phyloP scores from a whole-genome alignment of 495 filamentous ascomycete species.

The Trichocladium uniseriatum region DNA sequence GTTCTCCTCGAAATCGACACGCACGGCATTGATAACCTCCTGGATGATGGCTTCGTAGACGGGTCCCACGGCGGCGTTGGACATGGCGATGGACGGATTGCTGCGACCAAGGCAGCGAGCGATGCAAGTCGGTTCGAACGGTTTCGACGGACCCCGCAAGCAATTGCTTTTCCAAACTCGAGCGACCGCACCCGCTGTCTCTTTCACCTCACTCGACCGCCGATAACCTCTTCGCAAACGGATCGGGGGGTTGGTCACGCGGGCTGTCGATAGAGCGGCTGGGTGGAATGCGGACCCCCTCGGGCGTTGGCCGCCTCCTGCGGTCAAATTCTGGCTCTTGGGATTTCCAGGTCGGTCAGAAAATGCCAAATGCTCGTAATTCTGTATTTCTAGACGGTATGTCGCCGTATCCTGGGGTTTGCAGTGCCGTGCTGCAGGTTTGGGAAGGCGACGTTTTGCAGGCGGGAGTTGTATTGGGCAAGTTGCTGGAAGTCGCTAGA shows the following conservation, averaged over 20 bases:
- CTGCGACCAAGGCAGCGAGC: background rate
- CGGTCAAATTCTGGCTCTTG: slow-evolving; percentile 1
- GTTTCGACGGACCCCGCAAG: background rate
- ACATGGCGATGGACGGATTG: slow-evolving; percentile 34
- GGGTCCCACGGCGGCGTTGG: slow-evolving; percentile 50
- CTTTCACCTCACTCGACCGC: background rate
- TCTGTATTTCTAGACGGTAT: slow-evolving; percentile 22
- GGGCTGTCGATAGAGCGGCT: slow-evolving; percentile 1
- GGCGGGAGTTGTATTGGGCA: slow-evolving; percentile 26
- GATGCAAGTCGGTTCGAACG: background rate
- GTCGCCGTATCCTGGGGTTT: slow-evolving; percentile 15
- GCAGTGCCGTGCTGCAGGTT: slow-evolving; percentile 22
- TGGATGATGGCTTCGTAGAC: slow-evolving; percentile 87
- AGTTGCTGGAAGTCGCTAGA: slow-evolving; percentile 18
- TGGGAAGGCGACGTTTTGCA: slow-evolving; percentile 17
- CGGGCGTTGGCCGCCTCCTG: slow-evolving; percentile 3
- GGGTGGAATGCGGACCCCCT: slow-evolving; percentile 8
- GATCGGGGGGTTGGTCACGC: background rate
- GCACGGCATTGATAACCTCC: slow-evolving; percentile 77
- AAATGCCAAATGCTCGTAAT: slow-evolving; percentile 9
- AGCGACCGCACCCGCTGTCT: too few species aligned
- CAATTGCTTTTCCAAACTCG: background rate
- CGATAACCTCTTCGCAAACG: background rate
- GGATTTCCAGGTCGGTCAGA: slow-evolving; percentile 5
- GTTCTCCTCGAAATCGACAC: slow-evolving; percentile 93